Conservation (phyloP, 164 flowering plant genomes). For the Buxus sempervirens region DNA sequence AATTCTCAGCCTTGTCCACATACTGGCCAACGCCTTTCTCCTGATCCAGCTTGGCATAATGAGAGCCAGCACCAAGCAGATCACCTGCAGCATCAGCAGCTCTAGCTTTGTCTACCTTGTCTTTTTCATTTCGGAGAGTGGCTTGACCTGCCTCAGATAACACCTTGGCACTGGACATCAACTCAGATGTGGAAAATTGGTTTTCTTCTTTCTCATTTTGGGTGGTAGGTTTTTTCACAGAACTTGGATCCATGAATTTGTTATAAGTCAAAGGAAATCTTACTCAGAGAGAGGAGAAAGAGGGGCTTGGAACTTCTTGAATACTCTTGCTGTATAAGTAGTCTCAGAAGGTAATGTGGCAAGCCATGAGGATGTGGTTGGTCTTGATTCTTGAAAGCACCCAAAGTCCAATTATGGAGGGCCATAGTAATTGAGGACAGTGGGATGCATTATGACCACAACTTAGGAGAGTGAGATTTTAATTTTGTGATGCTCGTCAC, state of each 20-base stretch:
- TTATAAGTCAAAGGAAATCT: too few relatives aligned
- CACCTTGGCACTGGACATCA: slow-evolving; percentile 46
- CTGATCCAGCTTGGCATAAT: slow-evolving; percentile 42
- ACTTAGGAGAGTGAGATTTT: too few relatives aligned
- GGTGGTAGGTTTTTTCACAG: not conserved
- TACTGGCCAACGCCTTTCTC: slow-evolving; percentile 37
- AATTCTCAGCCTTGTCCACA: slow-evolving; percentile 43
- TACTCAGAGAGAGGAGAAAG: too few relatives aligned
- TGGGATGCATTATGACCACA: too few relatives aligned
- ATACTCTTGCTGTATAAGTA: too few relatives aligned
- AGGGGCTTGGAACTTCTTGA: too few relatives aligned
- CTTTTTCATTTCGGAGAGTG: slow-evolving; percentile 17
- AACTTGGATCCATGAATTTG: slow-evolving; percentile 1
- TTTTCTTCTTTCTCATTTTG: slow-evolving; percentile 10
- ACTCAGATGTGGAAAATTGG: slow-evolving; percentile 34
- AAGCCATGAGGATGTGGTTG: too few relatives aligned
- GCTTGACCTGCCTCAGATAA: slow-evolving; percentile 45
- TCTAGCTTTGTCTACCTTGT: slow-evolving; percentile 37
- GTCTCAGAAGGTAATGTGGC: too few relatives aligned
- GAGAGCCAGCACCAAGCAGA: slow-evolving; percentile 41
- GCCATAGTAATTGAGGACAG: too few relatives aligned
- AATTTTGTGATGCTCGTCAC: too few relatives aligned
- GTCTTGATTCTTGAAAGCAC: too few relatives aligned
- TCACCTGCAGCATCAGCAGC: slow-evolving; percentile 49
- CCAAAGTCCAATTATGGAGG: too few relatives aligned